Evolutionary conservation across 805 yeast genomes (phyloP), one percentile per base, ranked within the genome.

Genomic region (Sugiyamaella qingdaonensis): DNA sequence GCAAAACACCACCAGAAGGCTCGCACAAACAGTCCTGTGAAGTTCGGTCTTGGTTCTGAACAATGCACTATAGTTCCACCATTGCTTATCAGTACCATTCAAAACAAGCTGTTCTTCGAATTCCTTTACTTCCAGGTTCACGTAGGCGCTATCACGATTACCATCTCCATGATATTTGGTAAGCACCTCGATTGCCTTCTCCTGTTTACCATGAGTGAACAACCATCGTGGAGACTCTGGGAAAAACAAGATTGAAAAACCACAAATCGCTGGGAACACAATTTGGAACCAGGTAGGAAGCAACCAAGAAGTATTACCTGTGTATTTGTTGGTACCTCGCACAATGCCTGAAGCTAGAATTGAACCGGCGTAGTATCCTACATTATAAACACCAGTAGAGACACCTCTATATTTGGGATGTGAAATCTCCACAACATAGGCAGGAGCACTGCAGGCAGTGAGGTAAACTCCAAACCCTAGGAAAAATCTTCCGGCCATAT

Each of bases 191-290:
- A 11, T 21, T 9, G 56, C 58, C 10, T 24, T 36, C n/a, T 55
- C 56, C 14, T 18, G 21, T 11, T 44, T 46, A 32, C 45, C 54
- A 13, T 52, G 56, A n/a, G 55, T 44, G 41, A 33, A 52, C n/a
- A 42, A 19, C 59, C 59, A 56, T 35, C 59, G 37, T 7, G 59
- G 59, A 46, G 54, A 32, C 31, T 56, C 58, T 2, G 60, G 60
- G 18, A 52, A 13, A 13, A 52, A 49, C 41, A 31, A 37, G 3
- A 52, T 43, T 2, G 24, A 14, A 3, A 48, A 7, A 5, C 48
- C 36, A 18, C 27, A 42, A 21, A 51, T 31, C 11, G 33, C 53
- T 11, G 58, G 33, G 29, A 48, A 45, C 18, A 53, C 29, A 10
- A 49, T 14, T 34, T 55, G 58, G 13, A 55, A n/a, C 37, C 49